Base-by-base conservation (phyloP, 495 filamentous ascomycete genomes). In the Hypoxylon lienhwacheense region DNA sequence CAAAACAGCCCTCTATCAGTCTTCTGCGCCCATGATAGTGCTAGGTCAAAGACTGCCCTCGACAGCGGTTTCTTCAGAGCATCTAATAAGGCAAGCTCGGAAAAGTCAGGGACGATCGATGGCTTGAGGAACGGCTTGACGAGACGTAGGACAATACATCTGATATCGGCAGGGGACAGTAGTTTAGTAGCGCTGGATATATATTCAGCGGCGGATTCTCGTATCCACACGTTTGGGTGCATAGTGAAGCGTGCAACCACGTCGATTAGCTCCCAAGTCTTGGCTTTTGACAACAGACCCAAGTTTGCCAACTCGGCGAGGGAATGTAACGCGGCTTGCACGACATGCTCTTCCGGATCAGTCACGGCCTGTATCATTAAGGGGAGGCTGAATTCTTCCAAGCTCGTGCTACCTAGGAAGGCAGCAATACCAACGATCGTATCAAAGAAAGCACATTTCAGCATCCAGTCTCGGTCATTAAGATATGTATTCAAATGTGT, bases 401-500 rank as follows among this genome's bases (percentile, higher is more conserved):
- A 70, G 47, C 86, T 91, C 10, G 81, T 85, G 39, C 85, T 88
- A 4, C 95, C 95, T 29, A 97, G 77, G 55, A 95, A 97, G 0
- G 88, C 83, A 10, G 91, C 89, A 46, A 99, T 93, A 7, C 91
- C 91, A 14, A 97, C 88, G 14, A 97, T 91, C 0, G 91, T 89
- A 55, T 95, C 89, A 57, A 99, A 96, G 66, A 97, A 97, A 14
- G 95, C 90, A 64, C 89, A 96, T 67, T 96, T 96, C 16, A 99
- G 73, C 66, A 89, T 88, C 95, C 95, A 99, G 64, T 97, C 91
- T 45, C 84, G 81, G 61, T 97, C 95, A 59, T 99, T 99, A 5
- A 99, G 77, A 59, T 99, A 99, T 0, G 95, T 99, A 65, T 97
- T 99, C 16, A 99, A 73, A 67, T 99, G 93, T 28, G 90, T 95